These are phyloP conservation scores for Pestalotiopsis sp. DNA, from an alignment of 2,329 filamentous ascomycete species.

Conservation along the genomic window DNA sequence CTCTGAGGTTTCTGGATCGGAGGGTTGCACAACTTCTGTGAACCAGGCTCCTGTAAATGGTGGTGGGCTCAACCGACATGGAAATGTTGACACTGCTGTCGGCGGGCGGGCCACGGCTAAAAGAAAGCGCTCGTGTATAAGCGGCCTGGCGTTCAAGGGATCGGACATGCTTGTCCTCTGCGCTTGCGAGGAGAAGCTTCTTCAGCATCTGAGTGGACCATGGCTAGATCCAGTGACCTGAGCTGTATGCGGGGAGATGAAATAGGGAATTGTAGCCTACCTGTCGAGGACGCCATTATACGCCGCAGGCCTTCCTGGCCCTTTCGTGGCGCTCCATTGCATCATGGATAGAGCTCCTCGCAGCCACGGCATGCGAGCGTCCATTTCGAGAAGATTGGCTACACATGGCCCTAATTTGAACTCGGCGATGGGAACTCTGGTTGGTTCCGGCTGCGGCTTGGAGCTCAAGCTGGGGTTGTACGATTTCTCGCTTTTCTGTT, in stretches of 20 bases:
- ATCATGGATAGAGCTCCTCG: constrained; percentile 73
- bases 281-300: constrained; percentile 83
- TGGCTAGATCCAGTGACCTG: constrained; percentile 47
- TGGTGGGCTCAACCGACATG: neutral
- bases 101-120: neutral
- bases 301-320: constrained; percentile 75
- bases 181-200: constrained; percentile 15
- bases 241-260: constrained; percentile 41
- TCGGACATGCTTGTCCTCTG: constrained; percentile 20
- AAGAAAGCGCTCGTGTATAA: neutral
- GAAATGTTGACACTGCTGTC: neutral
- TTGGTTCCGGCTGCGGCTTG: constrained; percentile 22
- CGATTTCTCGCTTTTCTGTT: constrained; percentile 25
- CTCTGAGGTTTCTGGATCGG: neutral
- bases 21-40: constrained; percentile 4
- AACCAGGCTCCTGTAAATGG: neutral
- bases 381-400: constrained; percentile 72
- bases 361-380: constrained; percentile 89
- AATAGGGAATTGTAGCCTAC: constrained; percentile 61
- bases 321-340: constrained; percentile 73
- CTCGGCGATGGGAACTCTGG: constrained; percentile 68
- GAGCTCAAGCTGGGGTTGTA: constrained; percentile 18
- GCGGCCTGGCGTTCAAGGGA: constrained; percentile 11
- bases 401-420: constrained; percentile 79
- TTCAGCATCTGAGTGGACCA: constrained; percentile 39